Evolutionary conservation across 2,329 filamentous ascomycete species (phyloP).

Genomic region (Tetracladium maxilliforme): DNA sequence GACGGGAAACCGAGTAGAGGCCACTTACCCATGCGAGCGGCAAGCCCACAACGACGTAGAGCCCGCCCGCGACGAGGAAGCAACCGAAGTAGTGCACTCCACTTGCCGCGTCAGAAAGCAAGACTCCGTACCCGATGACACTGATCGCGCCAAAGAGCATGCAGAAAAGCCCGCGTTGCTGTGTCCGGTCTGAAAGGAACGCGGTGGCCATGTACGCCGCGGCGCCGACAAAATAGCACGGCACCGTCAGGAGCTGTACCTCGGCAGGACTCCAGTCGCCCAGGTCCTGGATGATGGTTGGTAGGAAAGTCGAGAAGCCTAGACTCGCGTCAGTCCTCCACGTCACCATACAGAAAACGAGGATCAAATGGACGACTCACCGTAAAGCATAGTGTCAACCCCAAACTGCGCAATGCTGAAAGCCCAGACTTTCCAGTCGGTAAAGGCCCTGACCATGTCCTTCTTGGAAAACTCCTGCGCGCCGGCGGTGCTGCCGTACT

Average conservation of each 20-base stretch:
- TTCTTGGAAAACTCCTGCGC: conserved; percentile 38
- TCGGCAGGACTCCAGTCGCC: conserved; percentile 38
- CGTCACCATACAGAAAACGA: no score
- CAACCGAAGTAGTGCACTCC: conserved; percentile 46
- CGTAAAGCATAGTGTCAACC: conserved; percentile 51
- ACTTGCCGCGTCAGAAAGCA: conserved; percentile 32
- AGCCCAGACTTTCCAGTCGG: conserved; percentile 50
- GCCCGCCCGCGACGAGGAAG: conserved; percentile 41
- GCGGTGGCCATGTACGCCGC: conserved; percentile 43
- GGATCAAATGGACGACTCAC: no score
- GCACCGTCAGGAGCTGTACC: conserved; percentile 53
- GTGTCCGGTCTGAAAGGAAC: conserved; percentile 38
- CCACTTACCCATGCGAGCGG: conserved; percentile 17
- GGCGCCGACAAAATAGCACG: conserved; percentile 50
- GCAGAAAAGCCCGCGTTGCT: conserved; percentile 39
- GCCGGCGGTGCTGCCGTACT: conserved; percentile 30
- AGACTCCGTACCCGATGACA: conserved; percentile 40
- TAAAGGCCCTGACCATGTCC: conserved; percentile 37
- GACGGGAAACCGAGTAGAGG: no score
- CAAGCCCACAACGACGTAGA: conserved; percentile 27
- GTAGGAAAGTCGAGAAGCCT: conserved; percentile 49
- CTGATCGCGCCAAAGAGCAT: conserved; percentile 34
- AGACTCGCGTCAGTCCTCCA: conserved; percentile 16
- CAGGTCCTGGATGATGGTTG: conserved; percentile 51
- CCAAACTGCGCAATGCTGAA: conserved; percentile 47